Conservation (phyloP, 768 basidiomycete species). For the Leccinum longicurvipes region DNA sequence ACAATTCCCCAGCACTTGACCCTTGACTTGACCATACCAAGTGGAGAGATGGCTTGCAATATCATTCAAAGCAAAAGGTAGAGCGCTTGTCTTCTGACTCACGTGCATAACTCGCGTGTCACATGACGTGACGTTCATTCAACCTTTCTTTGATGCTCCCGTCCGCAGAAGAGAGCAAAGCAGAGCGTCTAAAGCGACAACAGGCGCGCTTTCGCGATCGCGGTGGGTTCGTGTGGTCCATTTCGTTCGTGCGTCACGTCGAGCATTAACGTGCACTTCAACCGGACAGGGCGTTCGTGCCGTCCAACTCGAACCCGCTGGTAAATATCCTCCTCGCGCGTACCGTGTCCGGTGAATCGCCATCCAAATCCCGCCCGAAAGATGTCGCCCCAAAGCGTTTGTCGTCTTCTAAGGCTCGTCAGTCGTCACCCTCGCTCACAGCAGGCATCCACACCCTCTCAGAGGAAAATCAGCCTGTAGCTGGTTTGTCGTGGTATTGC, state of each 20-base stretch:
- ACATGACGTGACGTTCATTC: background rate
- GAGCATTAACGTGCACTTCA: background rate
- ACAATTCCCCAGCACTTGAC: too few species aligned
- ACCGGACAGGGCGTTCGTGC: conserved; percentile 49
- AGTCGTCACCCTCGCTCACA: background rate
- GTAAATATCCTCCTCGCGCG: conserved; percentile 52
- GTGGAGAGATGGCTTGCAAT: too few species aligned
- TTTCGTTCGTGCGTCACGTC: background rate
- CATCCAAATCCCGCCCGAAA: conserved; percentile 30
- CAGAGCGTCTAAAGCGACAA: conserved; percentile 56
- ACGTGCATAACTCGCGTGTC: background rate
- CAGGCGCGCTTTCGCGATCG: conserved; percentile 67
- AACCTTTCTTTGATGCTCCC: background rate
- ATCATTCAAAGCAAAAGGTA: too few species aligned
- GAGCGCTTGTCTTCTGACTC: too few species aligned
- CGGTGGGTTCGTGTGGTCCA: conserved; percentile 48
- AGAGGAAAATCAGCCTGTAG: background rate
- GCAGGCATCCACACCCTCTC: too few species aligned
- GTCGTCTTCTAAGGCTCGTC: conserved; percentile 3
- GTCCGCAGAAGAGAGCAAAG: conserved; percentile 57
- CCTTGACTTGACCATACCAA: too few species aligned
- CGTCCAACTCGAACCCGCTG: conserved; percentile 47
- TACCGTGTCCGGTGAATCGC: conserved; percentile 46
- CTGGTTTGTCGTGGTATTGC: conserved; percentile 11
- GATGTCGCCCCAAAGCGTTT: background rate